phyloP scores from a whole-genome alignment of 2,329 filamentous ascomycete species.

The Pseudogymnoascus sp. region DNA sequence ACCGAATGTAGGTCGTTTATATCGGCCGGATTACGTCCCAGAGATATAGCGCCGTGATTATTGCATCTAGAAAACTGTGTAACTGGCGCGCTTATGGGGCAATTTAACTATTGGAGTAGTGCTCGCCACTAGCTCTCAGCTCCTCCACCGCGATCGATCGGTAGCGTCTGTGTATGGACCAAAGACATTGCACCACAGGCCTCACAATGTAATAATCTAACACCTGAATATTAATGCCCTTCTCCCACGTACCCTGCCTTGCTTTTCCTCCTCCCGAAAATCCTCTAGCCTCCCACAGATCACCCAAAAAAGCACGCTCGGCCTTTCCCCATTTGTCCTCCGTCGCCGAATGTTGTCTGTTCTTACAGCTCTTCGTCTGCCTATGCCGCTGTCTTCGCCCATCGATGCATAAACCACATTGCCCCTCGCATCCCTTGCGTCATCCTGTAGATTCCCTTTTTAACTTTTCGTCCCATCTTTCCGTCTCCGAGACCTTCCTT shows the following conservation, averaged over 20 bases:
- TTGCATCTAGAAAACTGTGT: not conserved
- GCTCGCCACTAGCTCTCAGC: constrained; percentile 8
- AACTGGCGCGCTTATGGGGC: constrained; percentile 7
- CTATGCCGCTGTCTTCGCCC: constrained; percentile 4
- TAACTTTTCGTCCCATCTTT: constrained; percentile 2
- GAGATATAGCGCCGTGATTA: not conserved
- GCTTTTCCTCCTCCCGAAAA: not conserved
- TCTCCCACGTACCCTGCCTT: constrained; percentile 1
- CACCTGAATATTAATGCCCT: constrained; percentile 1
- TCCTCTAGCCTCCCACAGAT: constrained; percentile 5
- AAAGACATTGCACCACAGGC: constrained; percentile 8
- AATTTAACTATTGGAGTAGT: constrained; percentile 7
- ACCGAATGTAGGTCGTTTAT: not conserved
- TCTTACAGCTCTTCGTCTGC: not conserved
- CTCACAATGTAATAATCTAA: not conserved
- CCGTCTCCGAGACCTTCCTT: not conserved
- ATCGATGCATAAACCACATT: constrained; percentile 1
- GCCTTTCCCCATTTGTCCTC: not conserved
- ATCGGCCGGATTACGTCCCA: not conserved
- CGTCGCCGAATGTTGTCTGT: constrained; percentile 1
- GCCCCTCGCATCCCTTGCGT: constrained; percentile 1
- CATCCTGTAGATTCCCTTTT: constrained; percentile 8
- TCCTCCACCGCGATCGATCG: constrained; percentile 2
- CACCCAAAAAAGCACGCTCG: not conserved
- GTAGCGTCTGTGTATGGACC: not conserved